These are phyloP conservation scores for Silene coronaria DNA, from an alignment of 179 eudicot genomes.

Conservation along the genomic window DNA sequence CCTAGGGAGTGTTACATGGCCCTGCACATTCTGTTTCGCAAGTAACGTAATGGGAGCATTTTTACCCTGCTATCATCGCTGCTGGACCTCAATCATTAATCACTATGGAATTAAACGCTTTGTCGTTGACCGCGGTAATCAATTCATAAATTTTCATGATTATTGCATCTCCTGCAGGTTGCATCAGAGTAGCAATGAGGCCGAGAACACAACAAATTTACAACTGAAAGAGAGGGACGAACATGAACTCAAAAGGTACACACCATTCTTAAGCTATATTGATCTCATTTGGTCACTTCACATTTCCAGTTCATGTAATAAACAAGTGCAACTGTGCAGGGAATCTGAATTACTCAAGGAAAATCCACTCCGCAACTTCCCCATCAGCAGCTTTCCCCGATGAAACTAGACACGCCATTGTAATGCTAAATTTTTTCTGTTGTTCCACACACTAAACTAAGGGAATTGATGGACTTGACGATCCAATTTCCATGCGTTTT, in stretches of 20 bases:
- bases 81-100: too few species aligned
- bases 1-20: too few species aligned
- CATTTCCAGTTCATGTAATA: neutral
- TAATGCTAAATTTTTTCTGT: neutral
- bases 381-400: slow-evolving; percentile 65
- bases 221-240: slow-evolving; percentile 54
- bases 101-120: neutral
- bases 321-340: slow-evolving; percentile 35
- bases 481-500: neutral
- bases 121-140: too few species aligned
- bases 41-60: too few species aligned
- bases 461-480: neutral
- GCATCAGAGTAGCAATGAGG: slow-evolving; percentile 26
- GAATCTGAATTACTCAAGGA: slow-evolving; percentile 79
- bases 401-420: slow-evolving; percentile 21
- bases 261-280: neutral
- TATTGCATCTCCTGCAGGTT: slow-evolving; percentile 30
- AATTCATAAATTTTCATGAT: neutral
- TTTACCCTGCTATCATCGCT: too few species aligned
- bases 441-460: neutral
- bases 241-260: slow-evolving; percentile 60
- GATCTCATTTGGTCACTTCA: neutral
- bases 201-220: slow-evolving; percentile 35
- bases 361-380: slow-evolving; percentile 81
- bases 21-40: too few species aligned